Base-by-base conservation (phyloP, 768 basidiomycete genomes). In the Rhizopogon vulgaris region DNA sequence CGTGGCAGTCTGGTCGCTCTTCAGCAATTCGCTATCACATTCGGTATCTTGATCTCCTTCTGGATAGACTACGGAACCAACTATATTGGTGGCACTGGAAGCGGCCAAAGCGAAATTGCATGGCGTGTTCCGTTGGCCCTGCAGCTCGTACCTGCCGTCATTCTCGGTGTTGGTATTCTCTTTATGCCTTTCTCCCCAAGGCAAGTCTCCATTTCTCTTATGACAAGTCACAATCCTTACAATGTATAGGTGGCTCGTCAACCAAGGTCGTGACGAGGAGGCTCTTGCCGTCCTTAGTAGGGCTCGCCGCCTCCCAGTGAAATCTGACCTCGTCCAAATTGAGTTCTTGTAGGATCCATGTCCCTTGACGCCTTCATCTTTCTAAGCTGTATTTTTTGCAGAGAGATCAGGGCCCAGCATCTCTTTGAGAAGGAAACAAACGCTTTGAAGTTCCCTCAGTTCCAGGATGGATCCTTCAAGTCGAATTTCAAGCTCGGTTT, bases 121-220 rank as follows among this genome's bases (percentile, higher is more conserved):
- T 90, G 89, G 87, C 75, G 85, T 47, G 69, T 91, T 49, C 85
- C 89, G 2, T 71, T 90, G 6, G 84, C 75, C 17, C 74, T 90
- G 14, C 89, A 92, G 58, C 73, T 90, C 45, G 78, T 84, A 2
- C 89, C 89, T 12, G 88, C 86, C 12, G 42, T 88, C 32, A 74
- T 87, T 52, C 78, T 92, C 24, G 84, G 82, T 27, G 59, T 77
- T 34, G 89, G 89, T 4, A 83, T 87, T 38, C 51, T 85, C 43
- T 89, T 84, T 65, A 83, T 90, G 79, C 89, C 89, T 1, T 87
- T 85, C 71, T 87, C 85, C 17, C 89, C 89, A 14, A 72, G 85
- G 79, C 80, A 64, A 34, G 67, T 56, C 18, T 11, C 32, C 27
- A 24, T 48, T 49, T 38, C 37, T n/a, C 24, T 18, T 24, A 3